Conservation (phyloP, 2,329 filamentous ascomycete species). For the Bisporella sp. region DNA sequence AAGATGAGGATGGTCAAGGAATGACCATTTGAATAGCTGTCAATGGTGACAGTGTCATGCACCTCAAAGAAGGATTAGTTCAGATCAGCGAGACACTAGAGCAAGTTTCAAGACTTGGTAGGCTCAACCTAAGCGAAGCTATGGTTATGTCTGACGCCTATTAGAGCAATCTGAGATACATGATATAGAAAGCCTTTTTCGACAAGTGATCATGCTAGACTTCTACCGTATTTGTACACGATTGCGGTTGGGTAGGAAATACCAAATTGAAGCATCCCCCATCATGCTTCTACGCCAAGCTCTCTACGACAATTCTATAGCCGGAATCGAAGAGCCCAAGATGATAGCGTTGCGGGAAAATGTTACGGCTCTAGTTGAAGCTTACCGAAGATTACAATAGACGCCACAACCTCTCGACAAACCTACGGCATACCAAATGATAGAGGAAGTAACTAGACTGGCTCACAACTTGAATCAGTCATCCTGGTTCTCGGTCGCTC, state of each 20-base stretch:
- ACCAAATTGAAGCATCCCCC: constrained; percentile 11
- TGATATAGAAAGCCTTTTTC: constrained; percentile 14
- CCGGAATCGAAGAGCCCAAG: background rate
- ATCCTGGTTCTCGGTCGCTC: background rate
- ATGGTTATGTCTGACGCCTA: background rate
- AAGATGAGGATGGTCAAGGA: constrained; percentile 13
- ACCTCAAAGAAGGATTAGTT: constrained; percentile 10
- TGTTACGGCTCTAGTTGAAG: constrained; percentile 3
- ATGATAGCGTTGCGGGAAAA: background rate
- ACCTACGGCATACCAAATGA: background rate
- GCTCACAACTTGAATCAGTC: background rate
- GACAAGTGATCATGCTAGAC: constrained; percentile 17
- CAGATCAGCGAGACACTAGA: constrained; percentile 13
- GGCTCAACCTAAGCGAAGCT: background rate
- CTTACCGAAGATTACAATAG: constrained; percentile 11
- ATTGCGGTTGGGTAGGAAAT: constrained; percentile 15
- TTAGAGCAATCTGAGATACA: constrained; percentile 2
- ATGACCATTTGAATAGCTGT: constrained; percentile 17
- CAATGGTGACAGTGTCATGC: constrained; percentile 15
- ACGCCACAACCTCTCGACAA: background rate
- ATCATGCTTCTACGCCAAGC: constrained; percentile 4
- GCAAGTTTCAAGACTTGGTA: constrained; percentile 14
- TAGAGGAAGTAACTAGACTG: background rate
- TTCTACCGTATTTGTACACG: constrained; percentile 17
- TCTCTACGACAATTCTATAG: background rate